Conservation (phyloP, 2,329 filamentous ascomycete species). For the Dendrostoma leiphaemia region DNA sequence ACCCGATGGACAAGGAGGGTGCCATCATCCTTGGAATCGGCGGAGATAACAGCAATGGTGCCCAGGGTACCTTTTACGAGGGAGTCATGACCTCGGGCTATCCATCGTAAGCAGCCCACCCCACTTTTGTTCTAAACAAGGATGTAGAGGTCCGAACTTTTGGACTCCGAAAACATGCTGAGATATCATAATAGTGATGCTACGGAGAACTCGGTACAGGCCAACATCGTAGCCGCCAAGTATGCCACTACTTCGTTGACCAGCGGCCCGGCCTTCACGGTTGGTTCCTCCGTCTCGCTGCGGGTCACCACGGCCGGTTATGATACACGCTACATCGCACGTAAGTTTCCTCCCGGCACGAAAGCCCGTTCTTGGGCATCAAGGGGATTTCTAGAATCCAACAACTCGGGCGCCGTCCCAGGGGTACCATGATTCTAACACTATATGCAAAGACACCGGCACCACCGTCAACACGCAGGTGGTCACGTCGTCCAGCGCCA, state of each 20-base stretch:
- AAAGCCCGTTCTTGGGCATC: too few species aligned
- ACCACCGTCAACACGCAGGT: slow-evolving; percentile 52
- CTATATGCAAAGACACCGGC: too few species aligned
- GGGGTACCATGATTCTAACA: too few species aligned
- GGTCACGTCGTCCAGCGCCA: slow-evolving; percentile 48
- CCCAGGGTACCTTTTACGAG: slow-evolving; percentile 64
- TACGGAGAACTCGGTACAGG: slow-evolving; percentile 57
- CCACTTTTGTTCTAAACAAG: too few species aligned
- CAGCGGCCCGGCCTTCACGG: slow-evolving; percentile 44
- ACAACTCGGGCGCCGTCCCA: too few species aligned
- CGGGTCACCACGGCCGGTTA: slow-evolving; percentile 53
- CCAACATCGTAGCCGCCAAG: slow-evolving; percentile 57
- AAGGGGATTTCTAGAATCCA: too few species aligned
- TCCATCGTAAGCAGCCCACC: too few species aligned
- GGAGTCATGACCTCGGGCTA: slow-evolving; percentile 64
- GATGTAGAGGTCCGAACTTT: too few species aligned
- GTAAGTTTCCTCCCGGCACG: too few species aligned
- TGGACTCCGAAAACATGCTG: too few species aligned
- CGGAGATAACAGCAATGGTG: slow-evolving; percentile 61
- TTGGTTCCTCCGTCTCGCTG: slow-evolving; percentile 47
- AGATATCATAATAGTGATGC: too few species aligned
- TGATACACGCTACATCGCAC: slow-evolving; percentile 51
- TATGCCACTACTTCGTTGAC: slow-evolving; percentile 49
- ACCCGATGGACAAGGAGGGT: slow-evolving; percentile 64
- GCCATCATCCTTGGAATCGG: slow-evolving; percentile 69